Conservation (phyloP, 306 rosid species). For the Trifolium fragiferum region DNA sequence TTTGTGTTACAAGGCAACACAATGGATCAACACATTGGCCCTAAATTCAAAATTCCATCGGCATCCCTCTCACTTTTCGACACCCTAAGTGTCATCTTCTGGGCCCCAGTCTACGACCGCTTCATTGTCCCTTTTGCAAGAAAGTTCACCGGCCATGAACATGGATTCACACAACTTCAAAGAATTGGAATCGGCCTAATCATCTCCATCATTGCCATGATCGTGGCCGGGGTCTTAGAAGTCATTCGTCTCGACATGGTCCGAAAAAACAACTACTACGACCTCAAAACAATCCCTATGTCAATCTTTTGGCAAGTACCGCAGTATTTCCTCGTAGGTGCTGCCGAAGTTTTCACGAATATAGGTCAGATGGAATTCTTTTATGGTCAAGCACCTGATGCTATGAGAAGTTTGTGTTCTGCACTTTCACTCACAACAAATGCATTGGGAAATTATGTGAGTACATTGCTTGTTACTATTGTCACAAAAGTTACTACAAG, state of each 20-base stretch:
- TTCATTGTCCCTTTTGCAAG: slow-evolving; percentile 63
- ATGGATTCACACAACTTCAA: slow-evolving; percentile 74
- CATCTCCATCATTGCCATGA: slow-evolving; percentile 67
- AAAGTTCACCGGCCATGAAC: slow-evolving; percentile 59
- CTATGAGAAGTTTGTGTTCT: slow-evolving; percentile 78
- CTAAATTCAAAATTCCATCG: slow-evolving; percentile 66
- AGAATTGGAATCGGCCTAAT: slow-evolving; percentile 76
- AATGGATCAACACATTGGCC: slow-evolving; percentile 73
- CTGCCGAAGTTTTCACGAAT: slow-evolving; percentile 69
- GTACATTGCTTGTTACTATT: slow-evolving; percentile 63
- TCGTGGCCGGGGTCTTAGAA: slow-evolving; percentile 69
- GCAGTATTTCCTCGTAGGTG: slow-evolving; percentile 68
- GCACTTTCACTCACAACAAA: slow-evolving; percentile 69
- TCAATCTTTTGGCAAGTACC: slow-evolving; percentile 86
- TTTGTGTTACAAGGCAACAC: slow-evolving; percentile 83
- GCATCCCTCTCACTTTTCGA: slow-evolving; percentile 83
- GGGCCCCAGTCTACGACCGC: slow-evolving; percentile 66
- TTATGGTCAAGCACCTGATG: slow-evolving; percentile 77
- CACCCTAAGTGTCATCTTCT: slow-evolving; percentile 71
- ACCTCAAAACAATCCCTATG: slow-evolving; percentile 55
- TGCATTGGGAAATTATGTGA: slow-evolving; percentile 70
- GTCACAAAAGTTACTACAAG: slow-evolving; percentile 61
- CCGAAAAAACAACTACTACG: slow-evolving; percentile 55
- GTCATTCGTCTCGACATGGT: slow-evolving; percentile 59
- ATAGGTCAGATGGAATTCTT: slow-evolving; percentile 75